Base-by-base conservation (phyloP, 2,329 filamentous ascomycete genomes). In the Emmonsiellopsis sp. region DNA sequence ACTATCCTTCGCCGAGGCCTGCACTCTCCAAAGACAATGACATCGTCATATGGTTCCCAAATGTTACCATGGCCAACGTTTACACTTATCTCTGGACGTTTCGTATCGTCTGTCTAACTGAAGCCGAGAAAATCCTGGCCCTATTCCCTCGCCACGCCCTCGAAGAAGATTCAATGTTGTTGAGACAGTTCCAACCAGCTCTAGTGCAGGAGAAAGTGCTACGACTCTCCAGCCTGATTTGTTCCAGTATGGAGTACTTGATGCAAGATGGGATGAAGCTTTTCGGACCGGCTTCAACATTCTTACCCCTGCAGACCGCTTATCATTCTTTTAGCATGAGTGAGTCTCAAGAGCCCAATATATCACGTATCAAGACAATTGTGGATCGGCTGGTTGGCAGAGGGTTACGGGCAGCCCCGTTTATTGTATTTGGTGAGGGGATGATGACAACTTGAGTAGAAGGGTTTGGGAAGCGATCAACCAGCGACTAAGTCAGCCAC, bases 1-100 rank as follows among this genome's bases (percentile, higher is more conserved):
- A 27, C 21, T 27, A 27, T 27, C 5, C 21, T 27, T 27, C 21
- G 21, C 21, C 21, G 21, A 27, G 21, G 21, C 21, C 21, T 27
- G 21, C 21, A 27, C 21, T 27, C 21, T 27, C 17, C 40, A 32
- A 44, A 44, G 13, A 42, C 36, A 39, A 48, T 42, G 21, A 27
- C 5, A 9, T 52, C 5, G 13, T 44, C 17, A 44, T 70, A 13
- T 68, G 59, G 58, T 74, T 69, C 46, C 59, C 65, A 0, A 63
- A 63, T 17, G 65, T 74, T 17, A 68, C 68, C 2, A 60, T 61
- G 3, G 71, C 70, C 2, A 74, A 73, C 39, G 62, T 62, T 3
- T 58, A 67, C 14, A 71, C 66, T 0, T 69, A 74, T 42, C 63
- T 65, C 6, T 73, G 70, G 71, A 61, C 68, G 0, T 69, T 73